These are phyloP conservation scores for Elongisporangium anandrum DNA, from an alignment of 352 stramenopile species.

Conservation along the genomic window DNA sequence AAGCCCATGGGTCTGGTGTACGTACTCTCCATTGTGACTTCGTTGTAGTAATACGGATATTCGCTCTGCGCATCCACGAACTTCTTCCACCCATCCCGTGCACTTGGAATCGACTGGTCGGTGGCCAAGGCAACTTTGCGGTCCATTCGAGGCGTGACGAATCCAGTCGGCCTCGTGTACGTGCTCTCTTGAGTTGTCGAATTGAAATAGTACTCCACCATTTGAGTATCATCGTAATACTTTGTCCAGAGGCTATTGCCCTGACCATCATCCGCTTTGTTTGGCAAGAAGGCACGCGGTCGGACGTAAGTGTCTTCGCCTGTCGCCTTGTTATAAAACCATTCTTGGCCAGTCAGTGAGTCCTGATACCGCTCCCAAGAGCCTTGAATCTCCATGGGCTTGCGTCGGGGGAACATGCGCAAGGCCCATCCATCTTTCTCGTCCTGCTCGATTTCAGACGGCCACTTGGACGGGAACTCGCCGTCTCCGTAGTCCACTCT, in stretches of 20 bases:
- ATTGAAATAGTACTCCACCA: constrained; percentile 61
- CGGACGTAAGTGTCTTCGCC: constrained; percentile 46
- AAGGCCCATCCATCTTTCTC: constrained; percentile 79
- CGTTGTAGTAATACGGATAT: constrained; percentile 81
- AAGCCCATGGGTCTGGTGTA: constrained; percentile 38
- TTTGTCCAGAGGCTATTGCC: constrained; percentile 33
- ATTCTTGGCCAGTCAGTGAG: constrained; percentile 26
- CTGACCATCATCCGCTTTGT: neutral
- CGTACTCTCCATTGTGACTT: constrained; percentile 59
- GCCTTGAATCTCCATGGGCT: constrained; percentile 33
- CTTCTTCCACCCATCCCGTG: constrained; percentile 34
- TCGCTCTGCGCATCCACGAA: constrained; percentile 44
- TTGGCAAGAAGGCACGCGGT: constrained; percentile 17
- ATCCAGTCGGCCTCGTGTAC: constrained; percentile 19
- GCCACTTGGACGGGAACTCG: constrained; percentile 89
- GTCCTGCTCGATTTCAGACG: constrained; percentile 86
- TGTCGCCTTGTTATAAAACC: constrained; percentile 76
- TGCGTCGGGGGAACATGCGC: constrained; percentile 43
- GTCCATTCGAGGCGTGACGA: constrained; percentile 19
- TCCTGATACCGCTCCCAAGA: constrained; percentile 68
- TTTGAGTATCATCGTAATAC: constrained; percentile 59
- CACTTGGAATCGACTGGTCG: constrained; percentile 8
- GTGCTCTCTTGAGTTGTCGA: constrained; percentile 26
- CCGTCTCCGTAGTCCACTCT: constrained; percentile 90
- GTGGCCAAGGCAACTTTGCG: neutral